These are phyloP conservation scores for Populus tomentosa DNA, from an alignment of 441 rosid genomes.

Conservation along the genomic window DNA sequence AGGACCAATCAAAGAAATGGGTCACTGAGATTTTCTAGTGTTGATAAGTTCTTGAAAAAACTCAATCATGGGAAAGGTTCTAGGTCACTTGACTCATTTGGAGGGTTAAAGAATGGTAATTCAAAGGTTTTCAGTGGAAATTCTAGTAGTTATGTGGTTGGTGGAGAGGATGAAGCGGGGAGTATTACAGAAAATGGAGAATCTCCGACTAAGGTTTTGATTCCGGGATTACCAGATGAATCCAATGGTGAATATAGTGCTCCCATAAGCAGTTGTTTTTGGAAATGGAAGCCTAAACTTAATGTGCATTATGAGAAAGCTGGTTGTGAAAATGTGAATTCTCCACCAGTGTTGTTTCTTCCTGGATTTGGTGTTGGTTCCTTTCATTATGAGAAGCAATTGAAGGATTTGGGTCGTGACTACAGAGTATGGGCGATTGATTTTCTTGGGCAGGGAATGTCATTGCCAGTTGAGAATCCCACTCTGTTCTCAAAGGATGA, in stretches of 20 bases:
- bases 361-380: slow-evolving; percentile 98
- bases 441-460: slow-evolving; percentile 92
- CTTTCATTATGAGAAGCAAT: slow-evolving; percentile 88
- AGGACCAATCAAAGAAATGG: slow-evolving; percentile 23
- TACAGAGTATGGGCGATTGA: slow-evolving; percentile 90
- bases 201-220: slow-evolving; percentile 41
- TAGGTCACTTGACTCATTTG: slow-evolving; percentile 13
- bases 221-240: slow-evolving; percentile 73
- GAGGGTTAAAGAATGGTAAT: slow-evolving; percentile 20
- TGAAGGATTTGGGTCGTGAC: slow-evolving; percentile 80
- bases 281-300: slow-evolving; percentile 85
- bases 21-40: slow-evolving; percentile 19
- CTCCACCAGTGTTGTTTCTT: slow-evolving; percentile 74
- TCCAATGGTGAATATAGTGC: slow-evolving; percentile 53
- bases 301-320: slow-evolving; percentile 72
- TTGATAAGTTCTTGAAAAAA: slow-evolving; percentile 16
- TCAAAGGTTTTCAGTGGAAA: slow-evolving; percentile 41
- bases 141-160: slow-evolving; percentile 52
- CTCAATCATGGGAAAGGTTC: slow-evolving; percentile 14
- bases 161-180: slow-evolving; percentile 42
- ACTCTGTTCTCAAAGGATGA: slow-evolving; percentile 36
- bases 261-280: slow-evolving; percentile 46
- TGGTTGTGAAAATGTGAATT: slow-evolving; percentile 55
- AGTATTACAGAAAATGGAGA: slow-evolving; percentile 34
- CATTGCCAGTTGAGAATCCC: slow-evolving; percentile 75